phyloP scores from a whole-genome alignment of 257 asterid genomes.

The Solanum chilense region DNA sequence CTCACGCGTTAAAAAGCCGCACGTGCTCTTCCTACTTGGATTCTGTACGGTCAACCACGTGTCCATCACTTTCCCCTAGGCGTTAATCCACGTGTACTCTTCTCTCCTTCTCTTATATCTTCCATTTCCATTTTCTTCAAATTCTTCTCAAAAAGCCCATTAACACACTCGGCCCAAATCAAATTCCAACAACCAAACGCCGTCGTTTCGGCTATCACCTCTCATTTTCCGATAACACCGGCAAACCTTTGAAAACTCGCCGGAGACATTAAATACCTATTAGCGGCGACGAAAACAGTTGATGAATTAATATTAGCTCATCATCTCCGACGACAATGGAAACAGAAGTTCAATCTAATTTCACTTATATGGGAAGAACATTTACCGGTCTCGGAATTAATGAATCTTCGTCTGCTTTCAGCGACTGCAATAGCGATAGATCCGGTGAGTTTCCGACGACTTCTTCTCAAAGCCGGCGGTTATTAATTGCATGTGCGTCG shows the following conservation, averaged over 20 bases:
- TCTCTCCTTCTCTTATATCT: slow-evolving; percentile 8
- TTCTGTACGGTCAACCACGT: slow-evolving; percentile 52
- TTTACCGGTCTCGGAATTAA: slow-evolving; percentile 36
- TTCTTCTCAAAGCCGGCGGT: slow-evolving; percentile 62
- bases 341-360: slow-evolving; percentile 29
- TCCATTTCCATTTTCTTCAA: neutral
- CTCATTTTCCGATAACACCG: neutral
- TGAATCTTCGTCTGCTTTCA: slow-evolving; percentile 68
- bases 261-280: neutral
- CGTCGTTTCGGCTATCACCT: neutral
- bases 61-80: slow-evolving; percentile 19
- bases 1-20: slow-evolving; percentile 63
- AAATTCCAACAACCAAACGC: slow-evolving; percentile 10
- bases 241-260: neutral
- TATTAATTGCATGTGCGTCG: slow-evolving; percentile 52
- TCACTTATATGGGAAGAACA: slow-evolving; percentile 54
- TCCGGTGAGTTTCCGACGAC: slow-evolving; percentile 85
- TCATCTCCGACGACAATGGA: slow-evolving; percentile 36
- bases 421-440: slow-evolving; percentile 90
- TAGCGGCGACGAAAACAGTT: slow-evolving; percentile 1
- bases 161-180: neutral
- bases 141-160: neutral
- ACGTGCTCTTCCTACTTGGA: slow-evolving; percentile 43
- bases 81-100: neutral
- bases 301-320: neutral